These are phyloP conservation scores for Eragrostis curvula DNA, from an alignment of 176 grass and related monocot species.

Conservation along the genomic window DNA sequence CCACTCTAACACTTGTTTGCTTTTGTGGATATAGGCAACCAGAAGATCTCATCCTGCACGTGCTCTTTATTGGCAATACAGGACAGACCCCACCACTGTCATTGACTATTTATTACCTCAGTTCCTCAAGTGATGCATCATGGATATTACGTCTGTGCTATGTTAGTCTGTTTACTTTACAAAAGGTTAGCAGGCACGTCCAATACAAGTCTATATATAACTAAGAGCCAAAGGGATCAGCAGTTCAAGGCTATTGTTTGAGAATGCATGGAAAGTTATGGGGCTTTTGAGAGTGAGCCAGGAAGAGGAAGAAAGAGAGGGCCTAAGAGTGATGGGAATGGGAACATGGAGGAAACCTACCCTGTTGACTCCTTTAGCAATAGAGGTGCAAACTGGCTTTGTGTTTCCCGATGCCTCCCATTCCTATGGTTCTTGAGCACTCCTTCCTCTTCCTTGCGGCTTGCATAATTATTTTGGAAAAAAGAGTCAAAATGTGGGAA, in stretches of 20 bases:
- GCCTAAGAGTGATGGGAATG: conserved; percentile 40
- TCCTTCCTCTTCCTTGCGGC: conserved; percentile 29
- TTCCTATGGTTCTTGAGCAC: conserved; percentile 35
- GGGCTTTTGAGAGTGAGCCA: conserved; percentile 27
- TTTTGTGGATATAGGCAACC: conserved; percentile 10
- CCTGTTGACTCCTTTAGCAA: background rate
- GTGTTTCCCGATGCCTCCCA: conserved; percentile 36
- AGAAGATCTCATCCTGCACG: conserved; percentile 30
- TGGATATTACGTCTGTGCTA: conserved; percentile 1
- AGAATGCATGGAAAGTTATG: background rate
- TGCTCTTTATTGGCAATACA: conserved; percentile 5
- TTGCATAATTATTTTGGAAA: background rate
- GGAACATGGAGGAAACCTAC: conserved; percentile 41
- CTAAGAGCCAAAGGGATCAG: conserved; percentile 6
- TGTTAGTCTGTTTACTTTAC: conserved; percentile 14
- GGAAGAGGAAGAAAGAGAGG: conserved; percentile 45
- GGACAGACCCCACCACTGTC: background rate
- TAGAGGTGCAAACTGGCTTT: background rate
- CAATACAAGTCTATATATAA: background rate
- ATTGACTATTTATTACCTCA: background rate
- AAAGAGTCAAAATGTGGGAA: background rate
- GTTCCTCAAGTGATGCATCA: background rate
- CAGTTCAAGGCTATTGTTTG: background rate
- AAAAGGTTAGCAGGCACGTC: background rate
- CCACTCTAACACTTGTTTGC: background rate